Conservation (phyloP, 2,329 filamentous ascomycete genomes). For the Phyllosticta citribraziliensis region DNA sequence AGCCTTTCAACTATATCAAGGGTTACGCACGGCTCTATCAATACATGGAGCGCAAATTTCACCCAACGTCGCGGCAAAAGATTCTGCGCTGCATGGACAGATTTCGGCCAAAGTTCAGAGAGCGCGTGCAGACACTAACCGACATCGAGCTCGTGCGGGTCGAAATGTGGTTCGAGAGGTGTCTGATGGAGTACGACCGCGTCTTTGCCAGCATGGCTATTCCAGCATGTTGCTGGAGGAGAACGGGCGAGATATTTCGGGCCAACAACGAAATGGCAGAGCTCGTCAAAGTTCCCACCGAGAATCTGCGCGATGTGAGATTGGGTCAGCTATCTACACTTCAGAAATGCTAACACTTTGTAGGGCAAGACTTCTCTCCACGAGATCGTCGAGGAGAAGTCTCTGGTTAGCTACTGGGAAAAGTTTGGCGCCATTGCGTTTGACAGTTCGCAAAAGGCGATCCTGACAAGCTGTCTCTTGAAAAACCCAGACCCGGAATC, state of each 20-base stretch:
- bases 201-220: constrained; percentile 99
- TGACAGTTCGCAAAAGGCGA: constrained; percentile 84
- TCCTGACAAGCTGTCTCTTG: constrained; percentile 84
- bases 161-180: constrained; percentile 98
- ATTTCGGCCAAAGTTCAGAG: constrained; percentile 90
- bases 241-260: constrained; percentile 93
- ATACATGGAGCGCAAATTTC: constrained; percentile 86
- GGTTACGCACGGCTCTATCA: constrained; percentile 82
- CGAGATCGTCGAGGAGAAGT: constrained; percentile 91
- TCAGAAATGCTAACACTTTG: constrained; percentile 12
- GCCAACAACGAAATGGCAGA: constrained; percentile 99
- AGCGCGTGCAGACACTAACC: constrained; percentile 84
- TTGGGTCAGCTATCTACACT: background rate
- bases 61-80: constrained; percentile 73
- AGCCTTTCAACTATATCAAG: constrained; percentile 97
- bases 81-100: constrained; percentile 85
- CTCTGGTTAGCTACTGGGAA: constrained; percentile 95
- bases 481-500: constrained; percentile 59
- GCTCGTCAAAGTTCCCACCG: constrained; percentile 84
- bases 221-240: constrained; percentile 91
- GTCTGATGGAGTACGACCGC: constrained; percentile 93
- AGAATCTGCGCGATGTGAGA: constrained; percentile 76
- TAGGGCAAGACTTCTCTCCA: constrained; percentile 92
- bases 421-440: constrained; percentile 98
- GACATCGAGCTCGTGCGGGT: constrained; percentile 92